These are phyloP conservation scores for Annulohypoxylon stygium DNA, from an alignment of 495 filamentous ascomycete species.

Conservation along the genomic window DNA sequence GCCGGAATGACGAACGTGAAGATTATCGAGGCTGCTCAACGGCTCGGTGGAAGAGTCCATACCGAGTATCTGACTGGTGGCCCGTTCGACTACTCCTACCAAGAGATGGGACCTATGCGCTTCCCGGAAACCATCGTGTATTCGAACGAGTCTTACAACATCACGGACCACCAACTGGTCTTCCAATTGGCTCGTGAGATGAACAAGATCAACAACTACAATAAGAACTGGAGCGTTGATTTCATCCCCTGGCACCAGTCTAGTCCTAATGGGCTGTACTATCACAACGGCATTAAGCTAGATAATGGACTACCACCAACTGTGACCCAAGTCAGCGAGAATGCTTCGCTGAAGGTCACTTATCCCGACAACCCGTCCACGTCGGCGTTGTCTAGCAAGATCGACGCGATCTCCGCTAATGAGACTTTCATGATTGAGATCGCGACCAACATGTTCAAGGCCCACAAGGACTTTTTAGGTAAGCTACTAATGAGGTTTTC, in stretches of 20 bases:
- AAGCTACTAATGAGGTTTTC: not conserved
- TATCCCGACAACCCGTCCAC: conserved; percentile 50
- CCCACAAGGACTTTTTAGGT: conserved; percentile 69
- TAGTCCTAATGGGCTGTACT: conserved; percentile 64
- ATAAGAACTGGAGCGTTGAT: conserved; percentile 68
- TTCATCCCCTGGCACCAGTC: conserved; percentile 75
- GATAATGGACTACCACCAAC: conserved; percentile 55
- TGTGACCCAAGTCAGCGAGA: conserved; percentile 60
- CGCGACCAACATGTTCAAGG: conserved; percentile 72
- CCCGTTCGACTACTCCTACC: conserved; percentile 76
- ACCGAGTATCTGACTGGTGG: conserved; percentile 72
- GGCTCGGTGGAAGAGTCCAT: conserved; percentile 68
- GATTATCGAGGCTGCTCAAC: conserved; percentile 57
- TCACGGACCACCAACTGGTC: conserved; percentile 71
- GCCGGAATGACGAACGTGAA: conserved; percentile 56
- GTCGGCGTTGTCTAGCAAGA: conserved; percentile 54
- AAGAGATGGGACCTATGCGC: conserved; percentile 83
- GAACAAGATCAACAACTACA: conserved; percentile 67
- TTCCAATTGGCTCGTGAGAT: conserved; percentile 72
- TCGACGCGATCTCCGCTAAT: conserved; percentile 38
- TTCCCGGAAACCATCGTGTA: conserved; percentile 67
- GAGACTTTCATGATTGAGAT: conserved; percentile 55
- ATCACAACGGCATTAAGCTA: conserved; percentile 66
- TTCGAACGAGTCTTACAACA: conserved; percentile 67
- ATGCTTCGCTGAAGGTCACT: conserved; percentile 52